These are phyloP conservation scores for Tephrocybe sp. DNA, from an alignment of 768 basidiomycete species.

Conservation along the genomic window DNA sequence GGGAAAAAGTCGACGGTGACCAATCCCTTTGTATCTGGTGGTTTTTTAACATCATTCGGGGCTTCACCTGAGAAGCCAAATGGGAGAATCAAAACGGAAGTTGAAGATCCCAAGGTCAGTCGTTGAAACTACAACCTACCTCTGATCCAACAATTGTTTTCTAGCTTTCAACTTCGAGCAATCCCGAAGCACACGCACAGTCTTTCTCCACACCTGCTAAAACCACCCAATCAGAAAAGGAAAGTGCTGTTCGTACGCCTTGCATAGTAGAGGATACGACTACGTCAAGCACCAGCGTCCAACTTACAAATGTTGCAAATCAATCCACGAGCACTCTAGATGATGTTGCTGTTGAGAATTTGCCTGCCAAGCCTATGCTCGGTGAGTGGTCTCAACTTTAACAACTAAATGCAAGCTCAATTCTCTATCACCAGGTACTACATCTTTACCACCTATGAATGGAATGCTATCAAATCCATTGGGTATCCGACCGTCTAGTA, in stretches of 20 bases:
- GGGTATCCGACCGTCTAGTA: constrained; percentile 47
- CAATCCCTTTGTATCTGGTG: constrained; percentile 52
- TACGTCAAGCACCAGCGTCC: constrained; percentile 36
- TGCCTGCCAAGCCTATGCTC: background rate
- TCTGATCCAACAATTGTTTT: background rate
- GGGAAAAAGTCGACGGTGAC: constrained; percentile 18
- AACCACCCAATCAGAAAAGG: background rate
- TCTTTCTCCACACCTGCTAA: background rate
- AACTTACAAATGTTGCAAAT: constrained; percentile 13
- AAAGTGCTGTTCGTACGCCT: background rate
- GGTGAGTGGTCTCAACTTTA: background rate
- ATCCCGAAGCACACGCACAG: background rate
- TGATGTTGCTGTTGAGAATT: constrained; percentile 21
- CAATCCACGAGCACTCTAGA: constrained; percentile 11
- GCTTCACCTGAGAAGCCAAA: constrained; percentile 12
- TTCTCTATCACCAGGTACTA: constrained; percentile 34
- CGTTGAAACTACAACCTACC: background rate
- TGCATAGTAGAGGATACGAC: constrained; percentile 23
- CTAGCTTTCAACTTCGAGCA: background rate
- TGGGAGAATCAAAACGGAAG: background rate
- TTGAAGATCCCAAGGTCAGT: constrained; percentile 3
- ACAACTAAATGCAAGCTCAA: background rate
- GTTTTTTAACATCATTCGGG: constrained; percentile 44
- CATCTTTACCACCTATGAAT: constrained; percentile 34
- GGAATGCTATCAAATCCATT: constrained; percentile 51